Conservation (phyloP, 176 grass and related monocot species). For the Triticum urartu region DNA sequence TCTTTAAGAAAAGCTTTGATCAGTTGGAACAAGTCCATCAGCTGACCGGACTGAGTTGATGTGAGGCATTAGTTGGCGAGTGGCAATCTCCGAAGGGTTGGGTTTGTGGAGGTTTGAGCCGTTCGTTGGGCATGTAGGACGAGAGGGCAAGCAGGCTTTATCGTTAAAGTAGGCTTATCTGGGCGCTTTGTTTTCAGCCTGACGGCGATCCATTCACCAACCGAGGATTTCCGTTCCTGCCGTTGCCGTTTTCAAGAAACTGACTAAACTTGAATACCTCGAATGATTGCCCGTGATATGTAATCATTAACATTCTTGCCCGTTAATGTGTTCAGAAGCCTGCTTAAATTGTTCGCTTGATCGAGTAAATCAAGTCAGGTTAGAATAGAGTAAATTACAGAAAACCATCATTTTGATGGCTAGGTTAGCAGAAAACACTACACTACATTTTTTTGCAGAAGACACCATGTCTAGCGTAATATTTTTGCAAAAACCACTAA, state of each 20-base stretch:
- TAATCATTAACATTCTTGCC: background rate
- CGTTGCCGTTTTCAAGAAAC: constrained; percentile 25
- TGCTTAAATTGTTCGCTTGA: background rate
- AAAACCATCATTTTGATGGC: no score
- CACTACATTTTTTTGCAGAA: no score
- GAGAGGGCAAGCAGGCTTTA: constrained; percentile 17
- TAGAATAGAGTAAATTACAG: no score
- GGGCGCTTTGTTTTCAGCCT: background rate
- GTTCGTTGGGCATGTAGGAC: constrained; percentile 13
- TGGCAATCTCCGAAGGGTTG: constrained; percentile 19
- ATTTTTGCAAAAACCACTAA: no score
- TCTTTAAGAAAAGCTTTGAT: constrained; percentile 44
- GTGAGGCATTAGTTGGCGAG: constrained; percentile 36
- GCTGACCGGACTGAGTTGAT: background rate
- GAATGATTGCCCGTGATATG: background rate
- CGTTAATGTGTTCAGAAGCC: background rate
- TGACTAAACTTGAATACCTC: constrained; percentile 20
- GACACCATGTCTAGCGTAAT: no score
- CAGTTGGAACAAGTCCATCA: constrained; percentile 35
- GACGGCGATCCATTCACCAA: constrained; percentile 29
- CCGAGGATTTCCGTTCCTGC: constrained; percentile 8
- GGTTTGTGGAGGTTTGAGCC: background rate
- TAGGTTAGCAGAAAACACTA: no score
- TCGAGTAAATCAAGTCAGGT: background rate
- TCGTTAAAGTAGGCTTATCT: constrained; percentile 31